Evolutionary conservation across 2,329 filamentous ascomycete genomes (phyloP), one percentile per base, ranked within the genome.

Genomic region (Fusarium multiceps): DNA sequence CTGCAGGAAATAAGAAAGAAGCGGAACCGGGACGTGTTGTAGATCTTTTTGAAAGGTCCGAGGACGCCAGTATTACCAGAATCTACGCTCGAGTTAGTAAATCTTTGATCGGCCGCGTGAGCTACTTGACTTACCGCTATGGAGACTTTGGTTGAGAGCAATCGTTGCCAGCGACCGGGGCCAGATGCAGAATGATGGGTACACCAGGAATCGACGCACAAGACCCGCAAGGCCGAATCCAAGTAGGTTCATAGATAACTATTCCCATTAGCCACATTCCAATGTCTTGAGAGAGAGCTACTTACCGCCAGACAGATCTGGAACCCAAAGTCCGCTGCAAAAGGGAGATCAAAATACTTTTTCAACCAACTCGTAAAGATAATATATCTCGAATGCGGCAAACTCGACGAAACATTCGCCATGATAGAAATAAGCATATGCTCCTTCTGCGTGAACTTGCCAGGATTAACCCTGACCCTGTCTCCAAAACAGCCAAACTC

Each of bases 361-460:
- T 74, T 51, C 10, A 74, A 20, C 72, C 72, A 74, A 23, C 69
- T 66, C 0, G 69, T 74, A 1, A 74, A 74, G 7, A 74, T 51
- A 21, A 73, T 61, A 7, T 67, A 73, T 23, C 71, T 40, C 2
- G 72, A 74, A 14, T 74, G 72, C 4, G 72, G 72, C n/a, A 74
- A 46, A 3, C 48, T 67, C 3, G 72, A 50, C 2, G 72, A 68
- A 0, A 74, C 72, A 32, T 72, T 74, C 1, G 72, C 71, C 81
- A 87, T 87, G 67, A 88, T 85, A 5, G 85, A 85, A 37, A 88
- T 85, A n/a, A 89, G 76, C 80, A 87, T 86, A 70, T 89, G 87
- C 74, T 89, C 87, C 72, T 89, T 89, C 70, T 83, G 84, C 51
- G 83, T 86, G 75, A 88, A 89, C 1, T 81, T 82, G 0, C 86